Conservation (phyloP, 768 basidiomycete species). For the Pleurotus sapidus region DNA sequence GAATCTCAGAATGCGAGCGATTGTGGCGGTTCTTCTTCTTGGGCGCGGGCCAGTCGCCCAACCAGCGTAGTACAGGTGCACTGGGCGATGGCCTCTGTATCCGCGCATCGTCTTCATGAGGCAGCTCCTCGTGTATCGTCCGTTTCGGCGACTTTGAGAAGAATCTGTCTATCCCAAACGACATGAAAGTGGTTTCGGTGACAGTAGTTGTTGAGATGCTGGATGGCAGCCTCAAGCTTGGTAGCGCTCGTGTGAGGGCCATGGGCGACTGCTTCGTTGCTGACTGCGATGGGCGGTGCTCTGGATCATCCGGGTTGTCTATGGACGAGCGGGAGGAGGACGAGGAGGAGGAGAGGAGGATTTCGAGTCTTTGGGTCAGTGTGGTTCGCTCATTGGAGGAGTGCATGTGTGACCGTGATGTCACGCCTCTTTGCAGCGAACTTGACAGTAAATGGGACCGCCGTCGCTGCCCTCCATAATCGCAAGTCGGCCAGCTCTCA, state of each 20-base stretch:
- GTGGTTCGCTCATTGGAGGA: slow-evolving; percentile 14
- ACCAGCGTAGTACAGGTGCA: slow-evolving; percentile 44
- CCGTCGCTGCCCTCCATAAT: slow-evolving; percentile 46
- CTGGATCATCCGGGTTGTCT: slow-evolving; percentile 1
- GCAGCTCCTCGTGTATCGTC: slow-evolving; percentile 7
- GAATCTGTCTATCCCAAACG: not conserved
- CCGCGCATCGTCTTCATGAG: slow-evolving; percentile 4
- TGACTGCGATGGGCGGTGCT: not conserved
- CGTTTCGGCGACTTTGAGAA: slow-evolving; percentile 7
- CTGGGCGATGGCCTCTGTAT: slow-evolving; percentile 13
- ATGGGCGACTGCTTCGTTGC: not conserved
- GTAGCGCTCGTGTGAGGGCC: not conserved
- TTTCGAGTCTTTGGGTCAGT: slow-evolving; percentile 18
- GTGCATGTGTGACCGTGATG: slow-evolving; percentile 21
- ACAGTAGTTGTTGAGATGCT: not conserved
- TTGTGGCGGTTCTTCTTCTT: not conserved
- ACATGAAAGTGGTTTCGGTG: not conserved
- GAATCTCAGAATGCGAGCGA: not conserved
- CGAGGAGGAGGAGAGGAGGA: slow-evolving; percentile 13
- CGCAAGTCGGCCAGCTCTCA: slow-evolving; percentile 44
- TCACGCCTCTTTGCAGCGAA: slow-evolving; percentile 19
- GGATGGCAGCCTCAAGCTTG: not conserved
- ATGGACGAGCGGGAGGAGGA: not conserved
- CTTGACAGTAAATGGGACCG: not conserved
- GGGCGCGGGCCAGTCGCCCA: slow-evolving; percentile 26